Evolutionary conservation across 2,329 filamentous ascomycete species (phyloP).

Genomic region (Bisporella sp.): DNA sequence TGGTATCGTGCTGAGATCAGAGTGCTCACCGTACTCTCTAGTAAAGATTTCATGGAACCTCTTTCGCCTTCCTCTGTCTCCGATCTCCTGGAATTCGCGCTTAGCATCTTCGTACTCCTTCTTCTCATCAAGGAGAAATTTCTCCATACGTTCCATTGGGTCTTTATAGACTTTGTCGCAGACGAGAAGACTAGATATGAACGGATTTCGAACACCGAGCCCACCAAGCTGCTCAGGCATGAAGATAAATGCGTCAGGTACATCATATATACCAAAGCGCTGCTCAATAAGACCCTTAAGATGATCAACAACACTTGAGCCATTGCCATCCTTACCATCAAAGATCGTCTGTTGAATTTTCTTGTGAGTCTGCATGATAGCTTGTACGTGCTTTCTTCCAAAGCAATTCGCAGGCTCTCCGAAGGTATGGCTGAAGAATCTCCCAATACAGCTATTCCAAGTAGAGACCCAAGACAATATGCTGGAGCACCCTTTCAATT

Average conservation of each 20-base stretch:
- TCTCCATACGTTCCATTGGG: conserved; percentile 17
- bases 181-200: conserved; percentile 27
- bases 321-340: conserved; percentile 9
- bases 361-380: conserved; percentile 42
- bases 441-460: conserved; percentile 48
- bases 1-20: conserved; percentile 3
- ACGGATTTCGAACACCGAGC: conserved; percentile 30
- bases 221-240: conserved; percentile 31
- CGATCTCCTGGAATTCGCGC: conserved; percentile 5
- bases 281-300: conserved; percentile 40
- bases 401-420: conserved; percentile 46
- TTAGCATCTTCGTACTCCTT: conserved; percentile 28
- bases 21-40: conserved; percentile 3
- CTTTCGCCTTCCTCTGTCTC: too few relatives aligned
- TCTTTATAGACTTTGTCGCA: conserved; percentile 13
- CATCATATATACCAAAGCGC: conserved; percentile 35
- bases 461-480: conserved; percentile 51
- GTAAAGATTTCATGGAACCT: conserved; percentile 1
- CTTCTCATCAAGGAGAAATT: conserved; percentile 24
- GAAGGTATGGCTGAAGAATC: conserved; percentile 51
- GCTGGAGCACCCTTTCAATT: conserved; percentile 43
- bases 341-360: conserved; percentile 46
- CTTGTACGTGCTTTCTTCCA: conserved; percentile 44
- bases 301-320: conserved; percentile 34
- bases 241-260: conserved; percentile 33